A percentile compares a stretch with the other conserved stretches of the same genome.
Conservation (phyloP, 2,329 filamentous ascomycete genomes). For the Microcyclosporella mali region DNA sequence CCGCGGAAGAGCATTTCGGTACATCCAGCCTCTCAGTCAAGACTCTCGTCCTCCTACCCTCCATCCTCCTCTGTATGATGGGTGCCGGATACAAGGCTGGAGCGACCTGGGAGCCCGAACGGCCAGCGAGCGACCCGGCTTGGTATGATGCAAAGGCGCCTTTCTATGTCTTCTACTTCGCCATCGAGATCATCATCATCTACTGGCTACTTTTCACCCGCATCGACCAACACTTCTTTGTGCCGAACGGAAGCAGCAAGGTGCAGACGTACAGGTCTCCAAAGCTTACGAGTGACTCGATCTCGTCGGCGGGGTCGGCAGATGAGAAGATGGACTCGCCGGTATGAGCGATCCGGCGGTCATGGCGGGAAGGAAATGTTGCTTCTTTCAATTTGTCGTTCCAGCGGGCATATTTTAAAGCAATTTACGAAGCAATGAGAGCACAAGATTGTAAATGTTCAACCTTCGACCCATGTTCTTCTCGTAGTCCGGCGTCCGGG, state of each 20-base stretch:
- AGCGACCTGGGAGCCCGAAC: conserved; percentile 21
- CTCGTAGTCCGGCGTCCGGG: too few relatives aligned
- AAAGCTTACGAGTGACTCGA: too few relatives aligned
- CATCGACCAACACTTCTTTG: conserved; percentile 25
- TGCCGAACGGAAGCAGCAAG: conserved; percentile 28
- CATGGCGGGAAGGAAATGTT: too few relatives aligned
- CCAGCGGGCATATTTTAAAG: too few relatives aligned
- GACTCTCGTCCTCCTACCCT: conserved; percentile 15
- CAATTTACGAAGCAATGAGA: too few relatives aligned
- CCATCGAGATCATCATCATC: conserved; percentile 28
- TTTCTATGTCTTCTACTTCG: conserved; percentile 28
- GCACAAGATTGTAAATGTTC: too few relatives aligned
- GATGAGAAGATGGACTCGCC: too few relatives aligned
- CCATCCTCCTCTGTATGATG: conserved; percentile 16
- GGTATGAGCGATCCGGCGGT: too few relatives aligned
- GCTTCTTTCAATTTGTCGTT: too few relatives aligned
- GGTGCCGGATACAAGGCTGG: conserved; percentile 26
- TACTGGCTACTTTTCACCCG: conserved; percentile 21
- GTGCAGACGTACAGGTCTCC: conserved; percentile 2
- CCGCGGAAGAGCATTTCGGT: conserved; percentile 16
- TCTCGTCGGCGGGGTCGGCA: too few relatives aligned
- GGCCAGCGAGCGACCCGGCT: conserved; percentile 22
- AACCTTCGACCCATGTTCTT: too few relatives aligned
- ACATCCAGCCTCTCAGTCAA: conserved; percentile 16
- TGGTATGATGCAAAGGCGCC: conserved; percentile 28